Evolutionary conservation across 2,329 filamentous ascomycete genomes (phyloP).

Genomic region (Arachnopeziza araneosa): DNA sequence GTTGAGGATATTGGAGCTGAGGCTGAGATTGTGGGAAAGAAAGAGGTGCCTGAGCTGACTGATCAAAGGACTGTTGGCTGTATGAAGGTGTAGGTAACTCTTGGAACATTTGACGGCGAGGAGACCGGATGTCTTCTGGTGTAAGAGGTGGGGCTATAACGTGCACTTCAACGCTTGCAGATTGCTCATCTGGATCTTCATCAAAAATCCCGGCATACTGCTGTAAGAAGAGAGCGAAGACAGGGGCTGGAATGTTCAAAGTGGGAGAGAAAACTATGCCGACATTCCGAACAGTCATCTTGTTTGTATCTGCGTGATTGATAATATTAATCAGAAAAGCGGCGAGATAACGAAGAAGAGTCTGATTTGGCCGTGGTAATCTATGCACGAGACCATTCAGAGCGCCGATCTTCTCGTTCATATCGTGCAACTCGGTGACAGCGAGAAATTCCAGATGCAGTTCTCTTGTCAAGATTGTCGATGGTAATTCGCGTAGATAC

Average conservation of each 20-base stretch:
- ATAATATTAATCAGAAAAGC: constrained; percentile 89
- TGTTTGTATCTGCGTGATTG: constrained; percentile 84
- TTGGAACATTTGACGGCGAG: constrained; percentile 59
- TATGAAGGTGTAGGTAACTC: constrained; percentile 61
- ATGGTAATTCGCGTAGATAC: constrained; percentile 87
- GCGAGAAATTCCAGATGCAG: constrained; percentile 83
- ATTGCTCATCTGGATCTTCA: constrained; percentile 58
- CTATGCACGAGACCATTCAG: constrained; percentile 74
- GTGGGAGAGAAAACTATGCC: constrained; percentile 98
- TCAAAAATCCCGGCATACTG: constrained; percentile 86
- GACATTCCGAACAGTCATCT: constrained; percentile 97
- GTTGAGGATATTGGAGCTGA: constrained; percentile 21
- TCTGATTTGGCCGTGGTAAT: constrained; percentile 74
- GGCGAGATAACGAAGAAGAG: constrained; percentile 77
- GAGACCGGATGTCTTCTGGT: constrained; percentile 56
- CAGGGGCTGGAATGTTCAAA: constrained; percentile 88
- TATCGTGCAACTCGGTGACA: constrained; percentile 72
- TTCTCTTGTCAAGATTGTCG: constrained; percentile 85
- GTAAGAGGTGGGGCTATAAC: constrained; percentile 36
- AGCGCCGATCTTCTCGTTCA: constrained; percentile 68
- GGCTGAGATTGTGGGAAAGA: constrained; percentile 35
- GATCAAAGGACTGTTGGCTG: constrained; percentile 47
- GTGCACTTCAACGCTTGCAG: constrained; percentile 44
- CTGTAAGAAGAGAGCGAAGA: constrained; percentile 90
- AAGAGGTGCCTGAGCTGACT: constrained; percentile 7